Percentiles rank a stretch among this genome's conserved stretches.
phyloP scores from a whole-genome alignment of 1,139 yeast species.

The Candida tetrigidarum region DNA sequence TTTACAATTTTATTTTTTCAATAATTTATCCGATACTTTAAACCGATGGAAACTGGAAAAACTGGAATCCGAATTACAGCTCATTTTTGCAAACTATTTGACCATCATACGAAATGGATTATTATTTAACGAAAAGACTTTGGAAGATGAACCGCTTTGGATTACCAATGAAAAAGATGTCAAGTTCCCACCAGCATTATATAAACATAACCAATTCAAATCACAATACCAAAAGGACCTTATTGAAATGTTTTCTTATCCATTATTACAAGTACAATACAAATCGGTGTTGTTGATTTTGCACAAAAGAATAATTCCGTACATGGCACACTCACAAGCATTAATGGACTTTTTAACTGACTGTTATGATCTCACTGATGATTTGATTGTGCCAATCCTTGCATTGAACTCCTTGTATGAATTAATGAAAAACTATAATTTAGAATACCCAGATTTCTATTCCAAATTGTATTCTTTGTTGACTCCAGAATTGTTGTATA shows the following conservation, averaged over 20 bases:
- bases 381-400: slow-evolving; percentile 73
- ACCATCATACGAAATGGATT: slow-evolving; percentile 40
- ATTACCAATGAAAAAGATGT: slow-evolving; percentile 21
- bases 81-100: slow-evolving; percentile 42
- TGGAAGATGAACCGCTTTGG: slow-evolving; percentile 39
- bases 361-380: slow-evolving; percentile 66
- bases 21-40: slow-evolving; percentile 27
- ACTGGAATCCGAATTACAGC: slow-evolving; percentile 21
- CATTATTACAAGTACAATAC: slow-evolving; percentile 61
- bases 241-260: slow-evolving; percentile 55
- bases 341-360: slow-evolving; percentile 95
- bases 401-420: slow-evolving; percentile 89
- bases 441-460: slow-evolving; percentile 94
- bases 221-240: slow-evolving; percentile 72
- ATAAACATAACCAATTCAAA: slow-evolving; percentile 62
- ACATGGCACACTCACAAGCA: slow-evolving; percentile 75
- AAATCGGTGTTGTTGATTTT: slow-evolving; percentile 69
- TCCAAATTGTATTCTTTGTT: slow-evolving; percentile 79
- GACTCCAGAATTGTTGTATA: slow-evolving; percentile 74
- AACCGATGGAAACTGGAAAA: slow-evolving; percentile 25
- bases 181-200: slow-evolving; percentile 57
- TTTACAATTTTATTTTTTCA: slow-evolving; percentile 66
- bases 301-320: slow-evolving; percentile 86
- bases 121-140: slow-evolving; percentile 26
- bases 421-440: slow-evolving; percentile 77